Base-by-base conservation (phyloP, 495 filamentous ascomycete genomes). In the Achaetomiella virescens region DNA sequence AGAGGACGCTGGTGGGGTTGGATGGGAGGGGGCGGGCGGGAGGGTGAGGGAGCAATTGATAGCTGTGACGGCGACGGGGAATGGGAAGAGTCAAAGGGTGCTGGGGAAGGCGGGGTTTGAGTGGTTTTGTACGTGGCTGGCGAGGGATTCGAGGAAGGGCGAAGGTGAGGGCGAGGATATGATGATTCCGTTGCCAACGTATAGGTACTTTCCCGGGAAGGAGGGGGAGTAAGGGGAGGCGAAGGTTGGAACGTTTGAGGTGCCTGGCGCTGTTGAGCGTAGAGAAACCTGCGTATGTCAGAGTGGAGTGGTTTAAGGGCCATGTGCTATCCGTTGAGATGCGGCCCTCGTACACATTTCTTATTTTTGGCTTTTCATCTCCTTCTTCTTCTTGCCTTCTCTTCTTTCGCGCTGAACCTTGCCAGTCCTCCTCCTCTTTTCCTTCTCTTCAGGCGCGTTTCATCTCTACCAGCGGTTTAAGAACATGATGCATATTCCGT, bases 21-120 rank as follows among this genome's bases (percentile, higher is more conserved):
- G 50, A 43, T 41, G 69, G 44, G 45, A 61, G 25, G 48, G 48
- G 47, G 51, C 27, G 10, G 61, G 54, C 10, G 43, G 51, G 42
- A 15, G 14, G 42, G 61, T 25, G 22, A 58, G 24, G 47, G 57
- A 50, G 58, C 44, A 50, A 52, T 46, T 77, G 36, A 58, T 71
- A 21, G 75, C 71, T 25, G 48, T 75, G 4, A 74, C 72, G 20
- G 62, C 58, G 44, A 40, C 40, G 2, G 40, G 20, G 7, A 77
- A 78, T 54, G 35, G 11, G 25, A 48, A 31, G 25, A 77, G 74
- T 37, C 69, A 75, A 56, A 59, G 40, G 20, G 65, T 76, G 17
- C 31, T 77, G 53, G n/a, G 48, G 49, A 76, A 74, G 64, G 57
- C 53, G 27, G 74, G 74, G 18, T 74, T 73, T 48, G 57, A 72